A percentile compares a stretch with the other conserved stretches of the same genome.
phyloP scores from a whole-genome alignment of 1,284 basidiomycete species.

The Naganishia albida region DNA sequence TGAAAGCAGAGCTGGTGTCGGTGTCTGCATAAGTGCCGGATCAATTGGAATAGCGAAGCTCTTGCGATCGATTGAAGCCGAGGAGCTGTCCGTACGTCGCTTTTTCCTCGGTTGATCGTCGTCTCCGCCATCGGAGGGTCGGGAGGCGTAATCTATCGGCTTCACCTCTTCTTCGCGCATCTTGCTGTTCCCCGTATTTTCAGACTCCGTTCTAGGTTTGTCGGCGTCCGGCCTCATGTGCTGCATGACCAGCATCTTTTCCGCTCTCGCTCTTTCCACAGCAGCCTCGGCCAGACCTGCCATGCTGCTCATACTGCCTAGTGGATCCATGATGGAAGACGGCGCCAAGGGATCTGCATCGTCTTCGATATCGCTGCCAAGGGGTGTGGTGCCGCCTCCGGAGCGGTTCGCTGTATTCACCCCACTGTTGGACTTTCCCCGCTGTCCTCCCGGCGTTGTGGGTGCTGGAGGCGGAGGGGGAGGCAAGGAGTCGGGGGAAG shows the following conservation, averaged over 20 bases:
- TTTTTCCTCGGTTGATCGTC: constrained; percentile 28
- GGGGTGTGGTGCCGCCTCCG: constrained; percentile 16
- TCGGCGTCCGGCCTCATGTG: constrained; percentile 25
- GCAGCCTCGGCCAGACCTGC: constrained; percentile 54
- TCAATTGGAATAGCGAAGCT: constrained; percentile 28
- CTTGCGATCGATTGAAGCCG: constrained; percentile 22
- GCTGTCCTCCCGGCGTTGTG: constrained; percentile 1
- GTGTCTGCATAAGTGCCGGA: constrained; percentile 19
- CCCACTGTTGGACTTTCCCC: constrained; percentile 6
- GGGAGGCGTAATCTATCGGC: neutral
- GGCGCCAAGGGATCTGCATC: constrained; percentile 46
- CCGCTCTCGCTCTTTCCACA: constrained; percentile 51
- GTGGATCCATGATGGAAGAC: constrained; percentile 50
- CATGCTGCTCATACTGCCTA: constrained; percentile 52
- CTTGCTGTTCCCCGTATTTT: neutral
- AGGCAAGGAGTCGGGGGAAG: constrained; percentile 18
- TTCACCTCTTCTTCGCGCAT: neutral
- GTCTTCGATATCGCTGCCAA: constrained; percentile 28
- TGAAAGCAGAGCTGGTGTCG: constrained; percentile 21
- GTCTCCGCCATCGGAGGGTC: neutral
- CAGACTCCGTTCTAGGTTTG: constrained; percentile 13
- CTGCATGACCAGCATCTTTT: constrained; percentile 34
- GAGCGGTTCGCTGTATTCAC: constrained; percentile 14
- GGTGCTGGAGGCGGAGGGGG: neutral
- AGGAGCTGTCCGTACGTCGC: constrained; percentile 33